These are phyloP conservation scores for Neoboletus magnificus DNA, from an alignment of 768 basidiomycete genomes.

Conservation along the genomic window DNA sequence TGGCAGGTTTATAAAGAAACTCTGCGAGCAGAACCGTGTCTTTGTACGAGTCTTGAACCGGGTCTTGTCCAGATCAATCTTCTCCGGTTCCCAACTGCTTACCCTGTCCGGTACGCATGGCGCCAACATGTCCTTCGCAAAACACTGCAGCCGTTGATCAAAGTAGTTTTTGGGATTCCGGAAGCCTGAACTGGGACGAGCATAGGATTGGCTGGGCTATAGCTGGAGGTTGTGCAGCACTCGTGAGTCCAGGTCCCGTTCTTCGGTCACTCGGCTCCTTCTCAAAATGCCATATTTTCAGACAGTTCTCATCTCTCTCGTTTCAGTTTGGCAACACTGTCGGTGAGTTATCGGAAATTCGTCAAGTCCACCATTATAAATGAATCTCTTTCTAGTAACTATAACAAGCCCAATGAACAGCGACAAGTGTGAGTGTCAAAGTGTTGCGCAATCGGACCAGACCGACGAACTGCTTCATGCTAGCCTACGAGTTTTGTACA, in stretches of 20 bases:
- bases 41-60: conserved; percentile 5
- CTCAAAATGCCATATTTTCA: conserved; percentile 23
- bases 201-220: conserved; percentile 75
- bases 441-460: not conserved
- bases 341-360: conserved; percentile 41
- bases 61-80: not conserved
- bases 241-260: conserved; percentile 40
- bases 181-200: conserved; percentile 53
- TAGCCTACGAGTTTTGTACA: conserved; percentile 77
- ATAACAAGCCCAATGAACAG: conserved; percentile 68
- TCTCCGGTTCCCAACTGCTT: not conserved
- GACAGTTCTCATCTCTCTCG: conserved; percentile 58
- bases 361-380: not conserved
- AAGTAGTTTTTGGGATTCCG: conserved; percentile 56
- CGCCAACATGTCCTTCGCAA: conserved; percentile 44
- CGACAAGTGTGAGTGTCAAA: conserved; percentile 64
- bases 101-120: conserved; percentile 18
- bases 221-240: conserved; percentile 55
- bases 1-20: conserved; percentile 6
- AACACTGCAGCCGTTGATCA: conserved; percentile 55
- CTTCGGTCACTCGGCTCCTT: not conserved
- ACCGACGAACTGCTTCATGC: not conserved
- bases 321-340: conserved; percentile 60
- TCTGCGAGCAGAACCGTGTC: not conserved
- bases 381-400: conserved; percentile 49